These are phyloP conservation scores for Cystobasidium slooffiae DNA, from an alignment of 1,284 basidiomycete species.

Conservation along the genomic window DNA sequence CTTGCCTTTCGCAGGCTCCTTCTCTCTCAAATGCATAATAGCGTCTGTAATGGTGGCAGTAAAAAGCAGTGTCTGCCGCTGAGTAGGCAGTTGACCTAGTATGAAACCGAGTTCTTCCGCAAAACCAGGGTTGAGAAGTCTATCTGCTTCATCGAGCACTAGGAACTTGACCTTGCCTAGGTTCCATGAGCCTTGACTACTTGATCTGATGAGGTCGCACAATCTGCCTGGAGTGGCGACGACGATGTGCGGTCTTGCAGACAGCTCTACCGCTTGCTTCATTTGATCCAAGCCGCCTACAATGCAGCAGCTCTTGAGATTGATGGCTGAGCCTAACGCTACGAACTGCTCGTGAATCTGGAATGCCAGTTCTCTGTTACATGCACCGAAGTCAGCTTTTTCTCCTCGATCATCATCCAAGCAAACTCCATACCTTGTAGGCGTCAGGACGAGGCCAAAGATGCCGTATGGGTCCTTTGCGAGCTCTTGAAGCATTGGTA, in stretches of 20 bases:
- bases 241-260: conserved; percentile 84
- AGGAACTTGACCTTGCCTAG: conserved; percentile 82
- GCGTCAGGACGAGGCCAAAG: conserved; percentile 89
- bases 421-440: conserved; percentile 71
- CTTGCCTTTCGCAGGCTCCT: conserved; percentile 78
- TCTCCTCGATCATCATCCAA: conserved; percentile 26
- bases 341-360: conserved; percentile 96
- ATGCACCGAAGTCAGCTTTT: conserved; percentile 22
- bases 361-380: conserved; percentile 84
- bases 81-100: conserved; percentile 76
- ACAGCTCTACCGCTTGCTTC: conserved; percentile 84
- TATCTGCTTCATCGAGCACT: conserved; percentile 95
- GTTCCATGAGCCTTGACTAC: conserved; percentile 77
- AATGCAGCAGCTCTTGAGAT: conserved; percentile 80
- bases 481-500: conserved; percentile 91
- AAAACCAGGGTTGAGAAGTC: conserved; percentile 87
- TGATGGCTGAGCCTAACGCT: conserved; percentile 81
- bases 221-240: conserved; percentile 96
- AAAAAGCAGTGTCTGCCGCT: conserved; percentile 93
- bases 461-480: conserved; percentile 89
- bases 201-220: conserved; percentile 83
- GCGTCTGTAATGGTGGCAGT: conserved; percentile 91
- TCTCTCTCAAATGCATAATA: conserved; percentile 77
- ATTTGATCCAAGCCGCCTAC: conserved; percentile 99
- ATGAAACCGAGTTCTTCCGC: conserved; percentile 80